Percentiles rank a stretch among this genome's conserved stretches.
Conservation (phyloP, 164 flowering plant genomes). For the Piper betle region DNA sequence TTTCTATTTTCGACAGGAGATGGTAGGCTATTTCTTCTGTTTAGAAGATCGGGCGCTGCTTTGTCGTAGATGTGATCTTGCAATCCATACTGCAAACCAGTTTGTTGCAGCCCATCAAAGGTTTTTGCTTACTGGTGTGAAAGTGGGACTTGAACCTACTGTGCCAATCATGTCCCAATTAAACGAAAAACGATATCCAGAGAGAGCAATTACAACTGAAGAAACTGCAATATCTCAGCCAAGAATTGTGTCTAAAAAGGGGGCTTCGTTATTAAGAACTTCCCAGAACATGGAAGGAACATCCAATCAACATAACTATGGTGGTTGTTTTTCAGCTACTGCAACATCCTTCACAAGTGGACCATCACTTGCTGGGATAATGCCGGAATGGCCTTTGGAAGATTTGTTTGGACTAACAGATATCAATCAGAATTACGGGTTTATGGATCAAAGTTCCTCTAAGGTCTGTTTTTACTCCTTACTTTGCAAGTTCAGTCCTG, state of each 20-base stretch:
- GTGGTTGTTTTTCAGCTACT: conserved; percentile 13
- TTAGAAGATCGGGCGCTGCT: conserved; percentile 87
- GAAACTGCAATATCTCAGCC: not conserved
- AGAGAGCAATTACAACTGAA: not conserved
- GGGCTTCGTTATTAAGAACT: conserved; percentile 13
- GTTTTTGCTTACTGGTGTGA: conserved; percentile 87
- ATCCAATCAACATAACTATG: conserved; percentile 20
- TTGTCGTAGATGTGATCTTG: conserved; percentile 80
- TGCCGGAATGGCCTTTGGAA: conserved; percentile 62
- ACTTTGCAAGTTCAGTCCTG: not conserved
- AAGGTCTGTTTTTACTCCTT: conserved; percentile 34
- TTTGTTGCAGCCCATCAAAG: conserved; percentile 66
- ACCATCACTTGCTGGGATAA: conserved; percentile 31
- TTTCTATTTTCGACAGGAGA: conserved; percentile 40
- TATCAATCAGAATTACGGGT: conserved; percentile 31
- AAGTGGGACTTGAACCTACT: conserved; percentile 61
- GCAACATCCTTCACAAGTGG: conserved; percentile 37
- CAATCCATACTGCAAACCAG: conserved; percentile 65
- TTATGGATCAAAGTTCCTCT: conserved; percentile 51
- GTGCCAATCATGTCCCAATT: conserved; percentile 32
- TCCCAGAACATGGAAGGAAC: conserved; percentile 15
- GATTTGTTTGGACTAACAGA: conserved; percentile 55
- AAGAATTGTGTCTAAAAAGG: conserved; percentile 5
- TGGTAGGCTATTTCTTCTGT: conserved; percentile 80
- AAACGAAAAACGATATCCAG: conserved; percentile 12